Evolutionary conservation across 2,329 filamentous ascomycete genomes (phyloP).

Genomic region (Fusarium mundagurra): DNA sequence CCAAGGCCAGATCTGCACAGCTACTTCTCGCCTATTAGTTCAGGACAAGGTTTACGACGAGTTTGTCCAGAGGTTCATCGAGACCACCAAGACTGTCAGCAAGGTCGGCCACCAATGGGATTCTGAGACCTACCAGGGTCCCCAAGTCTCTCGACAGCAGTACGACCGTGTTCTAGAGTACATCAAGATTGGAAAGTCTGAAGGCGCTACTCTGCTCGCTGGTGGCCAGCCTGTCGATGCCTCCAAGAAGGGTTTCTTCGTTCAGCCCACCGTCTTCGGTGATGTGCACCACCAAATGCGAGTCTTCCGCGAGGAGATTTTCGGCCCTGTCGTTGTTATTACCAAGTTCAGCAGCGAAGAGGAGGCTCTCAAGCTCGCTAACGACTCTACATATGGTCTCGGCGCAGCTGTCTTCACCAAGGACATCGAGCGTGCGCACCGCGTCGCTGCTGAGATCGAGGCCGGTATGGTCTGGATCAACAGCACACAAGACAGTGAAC

Average conservation of each 20-base stretch:
- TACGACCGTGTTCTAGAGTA: constrained; percentile 74
- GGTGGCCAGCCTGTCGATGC: constrained; percentile 55
- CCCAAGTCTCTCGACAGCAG: constrained; percentile 68
- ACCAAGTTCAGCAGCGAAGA: constrained; percentile 84
- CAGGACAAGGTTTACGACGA: constrained; percentile 86
- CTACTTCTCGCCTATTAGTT: constrained; percentile 82
- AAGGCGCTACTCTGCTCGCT: constrained; percentile 40
- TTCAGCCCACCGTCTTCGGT: constrained; percentile 87
- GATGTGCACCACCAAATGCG: constrained; percentile 75
- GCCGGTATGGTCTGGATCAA: constrained; percentile 72
- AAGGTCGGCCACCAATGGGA: constrained; percentile 49
- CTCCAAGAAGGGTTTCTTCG: constrained; percentile 83
- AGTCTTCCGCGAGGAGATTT: constrained; percentile 90
- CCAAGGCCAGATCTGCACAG: constrained; percentile 73
- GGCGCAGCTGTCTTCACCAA: constrained; percentile 83
- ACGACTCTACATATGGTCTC: constrained; percentile 80
- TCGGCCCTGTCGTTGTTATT: constrained; percentile 84
- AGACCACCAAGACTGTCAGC: constrained; percentile 66
- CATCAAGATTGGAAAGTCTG: constrained; percentile 53
- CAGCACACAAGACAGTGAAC: constrained; percentile 42
- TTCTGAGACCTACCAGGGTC: constrained; percentile 50
- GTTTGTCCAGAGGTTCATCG: constrained; percentile 80
- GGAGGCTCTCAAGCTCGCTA: constrained; percentile 77
- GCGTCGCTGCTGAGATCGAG: constrained; percentile 76
- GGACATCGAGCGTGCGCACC: constrained; percentile 81